Percentiles rank a stretch among this genome's conserved stretches.
Conservation (phyloP, 2,329 filamentous ascomycete species). For the Botrytis fabae region DNA sequence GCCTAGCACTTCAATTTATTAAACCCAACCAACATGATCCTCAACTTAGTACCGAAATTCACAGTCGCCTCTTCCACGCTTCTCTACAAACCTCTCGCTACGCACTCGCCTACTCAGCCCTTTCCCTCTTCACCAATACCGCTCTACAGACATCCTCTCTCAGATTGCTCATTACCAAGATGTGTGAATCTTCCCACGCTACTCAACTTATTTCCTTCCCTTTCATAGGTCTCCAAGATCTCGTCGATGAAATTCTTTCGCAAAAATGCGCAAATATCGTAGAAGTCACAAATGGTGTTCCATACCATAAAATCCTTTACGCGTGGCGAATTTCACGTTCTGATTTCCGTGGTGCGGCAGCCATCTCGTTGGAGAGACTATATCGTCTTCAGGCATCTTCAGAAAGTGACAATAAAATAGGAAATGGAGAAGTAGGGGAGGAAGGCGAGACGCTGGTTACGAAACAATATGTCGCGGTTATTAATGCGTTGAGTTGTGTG, state of each 20-base stretch:
- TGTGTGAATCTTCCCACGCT: slow-evolving; percentile 67
- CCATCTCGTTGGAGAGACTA: slow-evolving; percentile 62
- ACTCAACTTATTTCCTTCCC: slow-evolving; percentile 72
- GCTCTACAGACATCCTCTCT: slow-evolving; percentile 73
- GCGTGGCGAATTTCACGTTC: slow-evolving; percentile 84
- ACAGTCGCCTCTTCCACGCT: slow-evolving; percentile 81
- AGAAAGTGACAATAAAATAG: slow-evolving; percentile 56
- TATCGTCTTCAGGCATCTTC: slow-evolving; percentile 60
- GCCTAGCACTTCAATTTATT: slow-evolving; percentile 67
- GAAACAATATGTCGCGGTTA: slow-evolving; percentile 82
- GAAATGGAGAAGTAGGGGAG: slow-evolving; percentile 54
- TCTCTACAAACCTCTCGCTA: slow-evolving; percentile 78
- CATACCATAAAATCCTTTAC: slow-evolving; percentile 88
- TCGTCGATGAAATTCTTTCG: slow-evolving; percentile 76
- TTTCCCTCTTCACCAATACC: slow-evolving; percentile 70
- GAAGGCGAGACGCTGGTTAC: slow-evolving; percentile 64
- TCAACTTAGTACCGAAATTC: slow-evolving; percentile 65
- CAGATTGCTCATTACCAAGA: slow-evolving; percentile 65
- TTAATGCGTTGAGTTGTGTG: slow-evolving; percentile 89
- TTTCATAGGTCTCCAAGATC: slow-evolving; percentile 73
- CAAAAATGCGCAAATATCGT: slow-evolving; percentile 68
- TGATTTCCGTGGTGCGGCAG: slow-evolving; percentile 80
- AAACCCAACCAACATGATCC: slow-evolving; percentile 24
- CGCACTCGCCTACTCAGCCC: slow-evolving; percentile 76
- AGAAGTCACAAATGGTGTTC: slow-evolving; percentile 63